These are phyloP conservation scores for Capronia epimyces DNA, from an alignment of 2,329 filamentous ascomycete species.

Conservation along the genomic window DNA sequence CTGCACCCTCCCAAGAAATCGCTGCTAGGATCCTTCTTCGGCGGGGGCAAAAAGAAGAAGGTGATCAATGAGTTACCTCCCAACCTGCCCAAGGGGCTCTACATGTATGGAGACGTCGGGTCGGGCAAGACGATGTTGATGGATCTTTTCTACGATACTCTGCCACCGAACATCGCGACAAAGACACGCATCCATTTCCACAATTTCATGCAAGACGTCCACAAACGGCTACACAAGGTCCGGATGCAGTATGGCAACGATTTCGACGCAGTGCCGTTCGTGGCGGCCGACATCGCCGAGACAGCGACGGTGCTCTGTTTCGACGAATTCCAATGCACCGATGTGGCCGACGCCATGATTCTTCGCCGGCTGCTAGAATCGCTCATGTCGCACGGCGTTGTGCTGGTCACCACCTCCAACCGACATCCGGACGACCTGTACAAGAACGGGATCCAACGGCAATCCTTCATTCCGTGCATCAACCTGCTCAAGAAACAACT, in stretches of 20 bases:
- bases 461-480: conserved; percentile 93
- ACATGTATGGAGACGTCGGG: conserved; percentile 93
- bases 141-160: conserved; percentile 94
- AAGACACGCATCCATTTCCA: conserved; percentile 97
- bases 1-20: conserved; percentile 50
- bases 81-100: conserved; percentile 80
- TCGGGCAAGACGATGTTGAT: conserved; percentile 99
- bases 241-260: conserved; percentile 87
- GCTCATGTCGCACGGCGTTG: conserved; percentile 94
- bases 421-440: conserved; percentile 94
- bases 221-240: conserved; percentile 81
- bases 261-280: conserved; percentile 82
- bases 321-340: conserved; percentile 97
- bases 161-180: conserved; percentile 69
- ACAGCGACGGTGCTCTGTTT: conserved; percentile 85
- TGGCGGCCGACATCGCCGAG: conserved; percentile 89
- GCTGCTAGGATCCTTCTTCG: conserved; percentile 49
- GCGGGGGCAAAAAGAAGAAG: conserved; percentile 47
- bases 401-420: conserved; percentile 93
- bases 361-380: conserved; percentile 76
- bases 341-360: conserved; percentile 98
- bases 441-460: conserved; percentile 94
- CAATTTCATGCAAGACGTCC: conserved; percentile 98
- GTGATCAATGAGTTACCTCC: conserved; percentile 53
- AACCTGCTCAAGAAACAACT: conserved; percentile 79